Percentiles rank a stretch among this genome's conserved stretches.
These are phyloP conservation scores for Phoma sp. DNA, from an alignment of 2,329 filamentous ascomycete species.

Conservation along the genomic window DNA sequence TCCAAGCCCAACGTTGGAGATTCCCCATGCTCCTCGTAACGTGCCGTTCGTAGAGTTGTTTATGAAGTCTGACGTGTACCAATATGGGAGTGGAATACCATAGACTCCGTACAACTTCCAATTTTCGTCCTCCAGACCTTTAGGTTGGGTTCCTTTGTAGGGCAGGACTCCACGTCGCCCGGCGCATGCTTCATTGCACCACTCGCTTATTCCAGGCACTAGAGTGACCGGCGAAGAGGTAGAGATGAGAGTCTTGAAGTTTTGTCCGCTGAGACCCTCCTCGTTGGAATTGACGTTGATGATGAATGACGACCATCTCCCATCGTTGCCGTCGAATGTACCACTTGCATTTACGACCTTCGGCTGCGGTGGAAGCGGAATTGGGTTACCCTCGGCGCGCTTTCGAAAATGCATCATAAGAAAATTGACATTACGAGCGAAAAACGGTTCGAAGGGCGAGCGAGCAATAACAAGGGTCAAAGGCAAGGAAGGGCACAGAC, in stretches of 20 bases:
- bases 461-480: constrained; percentile 22
- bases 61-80: constrained; percentile 19
- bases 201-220: constrained; percentile 34
- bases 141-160: constrained; percentile 23
- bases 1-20: constrained; percentile 39
- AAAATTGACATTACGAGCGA: constrained; percentile 19
- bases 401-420: constrained; percentile 31
- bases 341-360: constrained; percentile 27
- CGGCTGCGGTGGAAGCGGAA: constrained; percentile 18
- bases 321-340: constrained; percentile 49
- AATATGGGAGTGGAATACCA: constrained; percentile 26
- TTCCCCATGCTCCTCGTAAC: constrained; percentile 23
- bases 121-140: constrained; percentile 28
- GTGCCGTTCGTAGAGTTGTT: constrained; percentile 12
- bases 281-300: constrained; percentile 46
- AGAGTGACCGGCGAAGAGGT: constrained; percentile 36
- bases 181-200: constrained; percentile 39
- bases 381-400: constrained; percentile 22
- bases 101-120: constrained; percentile 29
- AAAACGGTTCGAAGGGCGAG: constrained; percentile 3
- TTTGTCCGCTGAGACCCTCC: constrained; percentile 37
- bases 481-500: constrained; percentile 16
- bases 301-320: constrained; percentile 51
- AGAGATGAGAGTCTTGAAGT: constrained; percentile 45
- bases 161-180: constrained; percentile 35